Base-by-base conservation (phyloP, 2,329 filamentous ascomycete species). In the Exophiala sideris region DNA sequence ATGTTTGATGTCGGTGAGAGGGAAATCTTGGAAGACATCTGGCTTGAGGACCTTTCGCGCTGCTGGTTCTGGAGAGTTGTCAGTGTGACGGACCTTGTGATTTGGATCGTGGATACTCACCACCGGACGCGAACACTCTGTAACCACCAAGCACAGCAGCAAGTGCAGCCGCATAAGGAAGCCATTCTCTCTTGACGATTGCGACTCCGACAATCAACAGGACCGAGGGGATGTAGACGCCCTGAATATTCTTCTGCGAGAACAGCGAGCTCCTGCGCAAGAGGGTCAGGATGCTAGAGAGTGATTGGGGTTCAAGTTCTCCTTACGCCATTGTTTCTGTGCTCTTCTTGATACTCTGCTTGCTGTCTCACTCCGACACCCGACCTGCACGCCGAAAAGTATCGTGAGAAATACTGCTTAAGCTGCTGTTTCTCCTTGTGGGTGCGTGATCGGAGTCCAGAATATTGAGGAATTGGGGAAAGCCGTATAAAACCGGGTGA, bases 1-100 rank as follows among this genome's bases (percentile, higher is more conserved):
- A 62, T 95, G 82, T 11, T 87, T 97, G 83, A 96, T 97, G 74
- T 97, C 89, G 73, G 88, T 86, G 65, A 99, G 86, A 71, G 89
- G 86, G 70, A 96, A 96, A 54, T 95, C 83, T 72, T 96, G 91
- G 82, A 96, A 96, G 47, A 81, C 80, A 64, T 86, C 84, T 32
- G 91, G 90, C 76, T 92, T 92, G 65, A 99, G 83, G 61, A 94
- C 86, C 74, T 89, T 91, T 72, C 86, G 84, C 59, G 85, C 79
- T 70, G 85, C 89, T 91, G 71, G 42, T n/a, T 14, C 33, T 29
- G 16, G 8, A 16, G 21, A 29, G 48, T 34, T 24, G 48, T 39
- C 49, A 48, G 50, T 49, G 10, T 45, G 29, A 24, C 9, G 29
- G 29, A 33, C 10, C 12, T 41, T n/a, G 35, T 33, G 20, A 16